phyloP scores from a whole-genome alignment of 1,284 basidiomycete species.

The Rhodofomes roseus region DNA sequence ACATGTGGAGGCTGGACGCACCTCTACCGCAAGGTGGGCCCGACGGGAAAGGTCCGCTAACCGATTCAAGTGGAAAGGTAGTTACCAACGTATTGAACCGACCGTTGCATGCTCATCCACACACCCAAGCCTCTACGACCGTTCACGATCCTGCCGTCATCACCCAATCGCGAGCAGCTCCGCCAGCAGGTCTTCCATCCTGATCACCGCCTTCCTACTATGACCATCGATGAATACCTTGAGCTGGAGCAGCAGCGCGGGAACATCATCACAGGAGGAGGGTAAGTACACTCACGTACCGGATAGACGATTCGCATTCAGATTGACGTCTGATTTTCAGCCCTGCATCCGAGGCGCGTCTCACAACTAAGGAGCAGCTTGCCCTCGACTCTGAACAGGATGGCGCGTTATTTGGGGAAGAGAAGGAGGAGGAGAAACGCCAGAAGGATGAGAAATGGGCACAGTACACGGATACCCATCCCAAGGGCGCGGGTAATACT shows the following conservation, averaged over 20 bases:
- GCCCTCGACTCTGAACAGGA: slow-evolving; percentile 80
- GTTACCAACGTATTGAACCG: not conserved
- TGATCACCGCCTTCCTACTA: slow-evolving; percentile 87
- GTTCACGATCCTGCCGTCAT: slow-evolving; percentile 87
- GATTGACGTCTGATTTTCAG: slow-evolving; percentile 36
- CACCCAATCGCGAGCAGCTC: slow-evolving; percentile 65
- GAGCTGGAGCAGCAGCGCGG: slow-evolving; percentile 82
- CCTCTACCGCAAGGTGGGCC: slow-evolving; percentile 31
- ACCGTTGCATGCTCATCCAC: not conserved
- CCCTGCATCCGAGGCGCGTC: slow-evolving; percentile 60
- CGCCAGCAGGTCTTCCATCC: slow-evolving; percentile 84
- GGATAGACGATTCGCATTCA: not conserved
- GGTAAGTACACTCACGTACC: slow-evolving; percentile 46
- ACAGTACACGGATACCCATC: slow-evolving; percentile 74
- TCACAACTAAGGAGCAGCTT: slow-evolving; percentile 77
- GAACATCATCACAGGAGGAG: slow-evolving; percentile 85
- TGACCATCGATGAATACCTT: slow-evolving; percentile 96
- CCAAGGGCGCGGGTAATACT: slow-evolving; percentile 86
- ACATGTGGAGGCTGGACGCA: slow-evolving; percentile 78
- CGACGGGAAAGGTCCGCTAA: slow-evolving; percentile 59
- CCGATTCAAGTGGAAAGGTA: slow-evolving; percentile 78
- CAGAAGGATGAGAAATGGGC: slow-evolving; percentile 89
- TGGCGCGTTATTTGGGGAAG: slow-evolving; percentile 67
- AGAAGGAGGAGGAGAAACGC: slow-evolving; percentile 75
- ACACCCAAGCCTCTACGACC: slow-evolving; percentile 68